phyloP scores from a whole-genome alignment of 1,139 yeast species.

The Kodamaea ohmeri region DNA sequence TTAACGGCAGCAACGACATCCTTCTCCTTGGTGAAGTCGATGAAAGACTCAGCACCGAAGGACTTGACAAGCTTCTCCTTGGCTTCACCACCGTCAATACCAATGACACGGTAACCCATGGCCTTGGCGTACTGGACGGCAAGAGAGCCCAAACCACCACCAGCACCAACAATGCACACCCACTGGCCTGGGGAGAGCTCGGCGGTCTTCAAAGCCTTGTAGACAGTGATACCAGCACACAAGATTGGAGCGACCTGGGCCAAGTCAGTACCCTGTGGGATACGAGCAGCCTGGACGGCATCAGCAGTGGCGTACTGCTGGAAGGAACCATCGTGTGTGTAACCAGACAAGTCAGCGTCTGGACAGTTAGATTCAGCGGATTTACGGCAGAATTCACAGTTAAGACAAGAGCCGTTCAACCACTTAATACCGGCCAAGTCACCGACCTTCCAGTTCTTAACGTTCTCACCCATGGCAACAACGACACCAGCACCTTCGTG shows the following conservation, averaged over 20 bases:
- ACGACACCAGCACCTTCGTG: conserved; percentile 89
- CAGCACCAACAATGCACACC: conserved; percentile 82
- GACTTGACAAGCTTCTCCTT: conserved; percentile 54
- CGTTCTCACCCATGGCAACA: conserved; percentile 67
- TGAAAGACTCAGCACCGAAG: conserved; percentile 68
- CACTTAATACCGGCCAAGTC: conserved; percentile 76
- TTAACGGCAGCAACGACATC: conserved; percentile 31
- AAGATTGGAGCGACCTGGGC: conserved; percentile 39
- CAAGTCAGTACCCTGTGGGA: conserved; percentile 34
- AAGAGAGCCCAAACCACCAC: conserved; percentile 80
- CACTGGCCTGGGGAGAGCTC: conserved; percentile 67
- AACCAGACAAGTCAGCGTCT: conserved; percentile 68
- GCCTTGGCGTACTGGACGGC: conserved; percentile 82
- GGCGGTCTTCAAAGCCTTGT: conserved; percentile 77
- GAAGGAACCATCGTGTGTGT: conserved; percentile 80
- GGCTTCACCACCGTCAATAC: conserved; percentile 71
- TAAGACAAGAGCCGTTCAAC: conserved; percentile 70
- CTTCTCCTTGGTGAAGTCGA: conserved; percentile 54
- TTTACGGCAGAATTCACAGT: conserved; percentile 70
- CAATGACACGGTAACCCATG: conserved; percentile 76
- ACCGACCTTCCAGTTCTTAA: conserved; percentile 68
- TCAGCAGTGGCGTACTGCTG: conserved; percentile 76
- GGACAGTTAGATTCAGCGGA: conserved; percentile 71
- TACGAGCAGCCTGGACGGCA: conserved; percentile 39
- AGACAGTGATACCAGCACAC: conserved; percentile 84